phyloP scores from a whole-genome alignment of 345 rosid species.

The Boechera retrofracta region DNA sequence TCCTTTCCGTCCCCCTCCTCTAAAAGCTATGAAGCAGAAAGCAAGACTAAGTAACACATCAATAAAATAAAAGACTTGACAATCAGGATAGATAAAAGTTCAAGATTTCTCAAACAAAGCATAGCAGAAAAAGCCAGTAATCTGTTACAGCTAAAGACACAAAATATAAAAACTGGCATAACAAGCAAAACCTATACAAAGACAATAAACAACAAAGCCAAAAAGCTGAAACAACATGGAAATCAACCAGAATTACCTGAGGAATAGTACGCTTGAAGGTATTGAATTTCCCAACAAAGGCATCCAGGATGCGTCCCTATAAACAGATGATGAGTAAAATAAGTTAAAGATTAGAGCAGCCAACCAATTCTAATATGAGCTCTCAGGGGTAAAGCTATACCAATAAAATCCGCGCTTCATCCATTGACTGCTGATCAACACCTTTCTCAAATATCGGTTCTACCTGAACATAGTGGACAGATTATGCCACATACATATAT shows the following conservation, averaged over 20 bases:
- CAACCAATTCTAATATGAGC: constrained; percentile 24
- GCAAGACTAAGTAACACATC: constrained; percentile 39
- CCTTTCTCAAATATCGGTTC: constrained; percentile 99
- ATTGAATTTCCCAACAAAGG: constrained; percentile 95
- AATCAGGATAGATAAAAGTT: constrained; percentile 17
- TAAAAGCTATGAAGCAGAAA: constrained; percentile 59
- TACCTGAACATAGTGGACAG: constrained; percentile 56
- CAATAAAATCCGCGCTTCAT: constrained; percentile 87
- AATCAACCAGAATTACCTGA: constrained; percentile 64
- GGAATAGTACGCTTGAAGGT: constrained; percentile 97
- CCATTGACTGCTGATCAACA: constrained; percentile 87
- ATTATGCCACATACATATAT: constrained; percentile 25
- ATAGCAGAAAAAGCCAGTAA: neutral
- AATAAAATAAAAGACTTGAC: constrained; percentile 27
- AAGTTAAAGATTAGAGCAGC: constrained; percentile 15
- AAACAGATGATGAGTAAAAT: constrained; percentile 27
- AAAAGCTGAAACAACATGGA: constrained; percentile 20
- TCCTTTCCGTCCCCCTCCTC: constrained; percentile 93
- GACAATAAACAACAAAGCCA: neutral
- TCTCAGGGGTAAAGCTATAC: constrained; percentile 51
- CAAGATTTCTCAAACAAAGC: constrained; percentile 22
- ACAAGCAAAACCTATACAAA: constrained; percentile 27
- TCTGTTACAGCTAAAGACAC: neutral
- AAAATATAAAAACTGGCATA: constrained; percentile 6
- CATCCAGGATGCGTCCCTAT: constrained; percentile 97